Percentiles rank a stretch among this genome's conserved stretches.
phyloP scores from a whole-genome alignment of 225 moss, liverwort and hornwort genomes.

The Neckera pumila region DNA sequence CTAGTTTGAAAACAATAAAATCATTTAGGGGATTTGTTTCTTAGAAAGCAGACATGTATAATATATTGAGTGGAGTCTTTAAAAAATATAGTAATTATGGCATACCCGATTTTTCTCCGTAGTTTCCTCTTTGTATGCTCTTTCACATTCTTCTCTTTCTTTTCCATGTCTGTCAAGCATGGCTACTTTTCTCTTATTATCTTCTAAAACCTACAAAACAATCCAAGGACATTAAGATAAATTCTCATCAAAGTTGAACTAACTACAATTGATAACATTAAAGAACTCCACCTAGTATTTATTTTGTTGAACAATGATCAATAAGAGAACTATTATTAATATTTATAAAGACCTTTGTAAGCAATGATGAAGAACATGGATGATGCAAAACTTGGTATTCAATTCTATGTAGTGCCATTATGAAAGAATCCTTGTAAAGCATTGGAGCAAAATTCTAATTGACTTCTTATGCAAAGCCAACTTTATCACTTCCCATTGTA shows the following conservation, averaged over 20 bases:
- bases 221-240: no score
- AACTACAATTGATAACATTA: background rate
- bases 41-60: background rate
- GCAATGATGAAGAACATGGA: no score
- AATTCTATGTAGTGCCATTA: no score
- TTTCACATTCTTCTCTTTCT: conserved; percentile 44
- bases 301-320: background rate
- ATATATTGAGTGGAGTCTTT: background rate
- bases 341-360: background rate
- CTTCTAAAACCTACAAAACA: conserved; percentile 51
- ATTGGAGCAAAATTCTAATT: background rate
- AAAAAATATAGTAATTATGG: background rate
- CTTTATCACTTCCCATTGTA: background rate
- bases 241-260: background rate
- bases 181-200: conserved; percentile 62
- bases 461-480: background rate
- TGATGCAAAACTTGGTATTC: background rate
- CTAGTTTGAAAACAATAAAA: background rate
- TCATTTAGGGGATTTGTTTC: background rate
- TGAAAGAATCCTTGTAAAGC: background rate
- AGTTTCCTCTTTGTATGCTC: conserved; percentile 40
- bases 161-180: conserved; percentile 56
- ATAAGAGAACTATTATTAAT: no score
- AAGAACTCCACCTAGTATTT: background rate
- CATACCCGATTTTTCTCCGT: conserved; percentile 32